phyloP scores from a whole-genome alignment of 225 moss, liverwort and hornwort species.

The Takakia lepidozioides region DNA sequence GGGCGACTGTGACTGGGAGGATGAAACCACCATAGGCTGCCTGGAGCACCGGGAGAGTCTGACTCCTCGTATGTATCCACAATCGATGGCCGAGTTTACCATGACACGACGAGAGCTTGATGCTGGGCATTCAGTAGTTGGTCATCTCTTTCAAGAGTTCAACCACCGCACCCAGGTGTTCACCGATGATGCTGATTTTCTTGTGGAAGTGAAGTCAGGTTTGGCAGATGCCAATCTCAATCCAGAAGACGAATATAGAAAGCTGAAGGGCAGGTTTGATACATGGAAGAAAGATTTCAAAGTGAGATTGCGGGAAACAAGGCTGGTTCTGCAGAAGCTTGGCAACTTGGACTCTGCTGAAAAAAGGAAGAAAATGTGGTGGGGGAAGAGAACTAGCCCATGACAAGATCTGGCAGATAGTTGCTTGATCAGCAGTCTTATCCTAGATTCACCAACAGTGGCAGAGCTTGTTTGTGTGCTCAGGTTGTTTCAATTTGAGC shows the following conservation, averaged over 20 bases:
- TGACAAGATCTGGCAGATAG: too few species aligned
- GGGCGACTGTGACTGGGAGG: slow-evolving; percentile 59
- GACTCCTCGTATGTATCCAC: slow-evolving; percentile 33
- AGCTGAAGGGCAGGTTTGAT: slow-evolving; percentile 53
- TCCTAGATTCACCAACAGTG: too few species aligned
- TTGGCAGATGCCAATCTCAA: slow-evolving; percentile 57
- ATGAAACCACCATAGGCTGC: slow-evolving; percentile 53
- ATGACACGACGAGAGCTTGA: slow-evolving; percentile 35
- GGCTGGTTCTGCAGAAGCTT: slow-evolving; percentile 54
- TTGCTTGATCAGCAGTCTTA: too few species aligned
- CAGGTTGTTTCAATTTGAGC: too few species aligned
- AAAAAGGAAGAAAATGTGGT: slow-evolving; percentile 55
- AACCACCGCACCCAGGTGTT: slow-evolving; percentile 66
- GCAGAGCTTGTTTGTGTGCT: too few species aligned
- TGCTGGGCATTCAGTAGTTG: slow-evolving; percentile 50
- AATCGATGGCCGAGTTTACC: slow-evolving; percentile 23
- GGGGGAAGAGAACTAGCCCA: slow-evolving; percentile 34
- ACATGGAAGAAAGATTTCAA: slow-evolving; percentile 72
- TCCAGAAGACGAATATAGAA: slow-evolving; percentile 57
- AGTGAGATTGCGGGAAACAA: slow-evolving; percentile 51
- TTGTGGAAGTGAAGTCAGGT: slow-evolving; percentile 70
- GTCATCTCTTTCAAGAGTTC: slow-evolving; percentile 59
- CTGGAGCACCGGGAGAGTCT: too few species aligned
- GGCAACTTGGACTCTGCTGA: slow-evolving; percentile 44
- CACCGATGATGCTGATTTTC: slow-evolving; percentile 56